Base-by-base conservation (phyloP, 2,329 filamentous ascomycete genomes). In the Sarocladium oryzae region DNA sequence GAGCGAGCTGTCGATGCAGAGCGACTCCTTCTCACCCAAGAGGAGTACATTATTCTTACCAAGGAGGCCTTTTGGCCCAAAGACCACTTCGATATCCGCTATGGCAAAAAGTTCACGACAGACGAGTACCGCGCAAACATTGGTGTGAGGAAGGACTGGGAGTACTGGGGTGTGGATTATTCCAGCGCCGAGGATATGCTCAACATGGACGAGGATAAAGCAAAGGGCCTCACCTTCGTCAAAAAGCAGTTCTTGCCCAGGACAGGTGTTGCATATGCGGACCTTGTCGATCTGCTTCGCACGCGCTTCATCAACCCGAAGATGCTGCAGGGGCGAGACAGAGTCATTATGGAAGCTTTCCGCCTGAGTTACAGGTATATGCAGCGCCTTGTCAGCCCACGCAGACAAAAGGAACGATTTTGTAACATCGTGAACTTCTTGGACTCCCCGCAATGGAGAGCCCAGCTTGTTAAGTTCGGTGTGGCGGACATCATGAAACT, bases 251-350 rank as follows among this genome's bases (percentile, higher is more conserved):
- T 52, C 11, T 21, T 52, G 6, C 51, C 41, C 6, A 18, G 51
- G 23, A 30, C 40, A 15, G 32, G 43, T 5, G 15, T 49, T 4
- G 13, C 30, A 2, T 52, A 49, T 16, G 43, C 20, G 1, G 41
- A 52, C n/a, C 43, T 52, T 7, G 28, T 52, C 4, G 41, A 40
- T 7, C 20, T 52, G 28, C 18, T 52, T 5, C 26, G 35, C 18
- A 52, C 50, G 4, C 28, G 23, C 2, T 52, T 46, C 24, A 48
- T 52, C 10, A 52, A 52, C 21, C 50, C 50, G 3, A 48, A 52
- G 13, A 37, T 52, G 33, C 33, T 36, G 9, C 33, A 36, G 33
- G 33, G 33, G 15, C 37, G 50, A 20, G 28, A 32, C 50, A 45
- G 33, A 37, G 28, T 21, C 5, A 51, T 51, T 16, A 26, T 51